Percentiles rank a stretch among this genome's conserved stretches.
Evolutionary conservation across 1,284 basidiomycete species (phyloP).

Genomic region (Tilletia walkeri): DNA sequence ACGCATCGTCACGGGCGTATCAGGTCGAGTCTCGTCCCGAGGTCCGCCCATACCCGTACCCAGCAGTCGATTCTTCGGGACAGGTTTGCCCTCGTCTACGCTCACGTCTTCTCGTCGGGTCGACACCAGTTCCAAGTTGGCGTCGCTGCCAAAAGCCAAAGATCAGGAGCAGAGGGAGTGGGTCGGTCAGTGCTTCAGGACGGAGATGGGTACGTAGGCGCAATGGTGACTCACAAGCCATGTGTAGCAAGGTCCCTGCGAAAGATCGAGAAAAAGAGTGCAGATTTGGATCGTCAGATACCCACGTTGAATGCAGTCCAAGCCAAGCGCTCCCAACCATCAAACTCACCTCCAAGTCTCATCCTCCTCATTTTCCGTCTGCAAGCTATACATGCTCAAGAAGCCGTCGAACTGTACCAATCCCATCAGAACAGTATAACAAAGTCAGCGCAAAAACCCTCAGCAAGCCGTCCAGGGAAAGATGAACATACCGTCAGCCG

Average conservation of each 20-base stretch:
- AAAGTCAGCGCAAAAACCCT: not conserved
- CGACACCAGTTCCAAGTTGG: constrained; percentile 1
- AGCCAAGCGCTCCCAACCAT: not conserved
- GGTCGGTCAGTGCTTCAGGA: no score
- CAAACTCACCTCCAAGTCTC: constrained; percentile 10
- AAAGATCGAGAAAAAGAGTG: no score
- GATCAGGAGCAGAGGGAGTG: no score
- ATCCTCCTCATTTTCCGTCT: constrained; percentile 8
- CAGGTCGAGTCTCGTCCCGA: not conserved
- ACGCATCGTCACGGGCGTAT: not conserved
- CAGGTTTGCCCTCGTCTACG: constrained; percentile 4
- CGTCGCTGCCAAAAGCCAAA: not conserved
- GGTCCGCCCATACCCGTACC: not conserved
- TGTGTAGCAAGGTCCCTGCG: not conserved
- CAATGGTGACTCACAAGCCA: constrained; percentile 8
- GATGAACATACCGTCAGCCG: not conserved
- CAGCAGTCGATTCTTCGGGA: constrained; percentile 6
- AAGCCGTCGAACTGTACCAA: constrained; percentile 1
- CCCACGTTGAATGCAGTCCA: no score
- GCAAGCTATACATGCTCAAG: constrained; percentile 12
- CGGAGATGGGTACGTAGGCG: not conserved
- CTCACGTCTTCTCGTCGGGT: not conserved
- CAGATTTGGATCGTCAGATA: no score
- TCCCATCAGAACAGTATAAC: not conserved
- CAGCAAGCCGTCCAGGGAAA: not conserved